Percentiles rank a stretch among this genome's conserved stretches.
These are phyloP conservation scores for Leccinum boreale DNA, from an alignment of 768 basidiomycete species.

Conservation along the genomic window DNA sequence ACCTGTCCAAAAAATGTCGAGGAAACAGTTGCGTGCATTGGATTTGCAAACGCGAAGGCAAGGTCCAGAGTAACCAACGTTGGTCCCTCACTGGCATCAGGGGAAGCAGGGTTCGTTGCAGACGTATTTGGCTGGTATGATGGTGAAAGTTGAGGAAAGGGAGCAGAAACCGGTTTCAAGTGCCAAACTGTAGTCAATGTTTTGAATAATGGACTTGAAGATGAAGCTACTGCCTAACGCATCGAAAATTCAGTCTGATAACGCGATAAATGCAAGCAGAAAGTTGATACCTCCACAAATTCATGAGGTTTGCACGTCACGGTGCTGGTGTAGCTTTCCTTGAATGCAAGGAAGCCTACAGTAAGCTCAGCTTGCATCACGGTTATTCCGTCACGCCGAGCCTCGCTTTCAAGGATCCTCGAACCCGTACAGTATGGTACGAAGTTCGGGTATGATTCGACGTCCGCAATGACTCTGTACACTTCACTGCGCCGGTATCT, in stretches of 20 bases:
- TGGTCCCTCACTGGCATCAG: slow-evolving; percentile 34
- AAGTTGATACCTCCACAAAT: slow-evolving; percentile 59
- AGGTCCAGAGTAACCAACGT: slow-evolving; percentile 86
- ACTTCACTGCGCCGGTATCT: slow-evolving; percentile 80
- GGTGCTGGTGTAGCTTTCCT: slow-evolving; percentile 82
- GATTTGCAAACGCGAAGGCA: slow-evolving; percentile 82
- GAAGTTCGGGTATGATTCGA: slow-evolving; percentile 81
- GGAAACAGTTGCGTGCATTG: slow-evolving; percentile 80
- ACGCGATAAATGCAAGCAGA: slow-evolving; percentile 1
- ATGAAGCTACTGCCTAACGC: slow-evolving; percentile 64
- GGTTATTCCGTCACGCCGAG: slow-evolving; percentile 33
- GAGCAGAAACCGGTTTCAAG: slow-evolving; percentile 54
- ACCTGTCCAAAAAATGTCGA: slow-evolving; percentile 84
- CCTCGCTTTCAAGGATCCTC: slow-evolving; percentile 46
- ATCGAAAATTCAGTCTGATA: slow-evolving; percentile 9
- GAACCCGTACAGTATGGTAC: slow-evolving; percentile 86
- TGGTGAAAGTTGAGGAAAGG: slow-evolving; percentile 38
- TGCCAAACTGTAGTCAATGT: slow-evolving; percentile 70
- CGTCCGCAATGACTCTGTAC: slow-evolving; percentile 84
- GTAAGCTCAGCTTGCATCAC: slow-evolving; percentile 81
- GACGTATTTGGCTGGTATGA: slow-evolving; percentile 6
- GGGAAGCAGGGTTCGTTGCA: background rate
- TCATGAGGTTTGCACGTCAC: slow-evolving; percentile 79
- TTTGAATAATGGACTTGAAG: slow-evolving; percentile 72
- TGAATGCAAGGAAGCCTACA: slow-evolving; percentile 83